Evolutionary conservation across 176 grass and related monocot species (phyloP).

Genomic region (Triticum dicoccoides): DNA sequence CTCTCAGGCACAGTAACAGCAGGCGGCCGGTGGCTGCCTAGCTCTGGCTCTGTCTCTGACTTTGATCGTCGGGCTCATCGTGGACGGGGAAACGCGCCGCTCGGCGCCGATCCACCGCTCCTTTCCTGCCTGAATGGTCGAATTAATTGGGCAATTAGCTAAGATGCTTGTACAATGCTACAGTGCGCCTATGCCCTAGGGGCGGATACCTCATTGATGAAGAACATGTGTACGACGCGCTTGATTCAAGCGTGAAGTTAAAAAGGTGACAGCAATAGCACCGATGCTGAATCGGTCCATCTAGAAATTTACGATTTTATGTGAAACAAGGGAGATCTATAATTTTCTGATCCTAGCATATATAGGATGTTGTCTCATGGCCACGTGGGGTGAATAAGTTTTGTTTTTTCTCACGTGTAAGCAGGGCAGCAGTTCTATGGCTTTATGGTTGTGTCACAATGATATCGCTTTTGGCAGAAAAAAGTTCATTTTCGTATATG

Average conservation of each 20-base stretch:
- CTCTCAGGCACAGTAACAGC: constrained; percentile 10
- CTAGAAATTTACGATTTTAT: neutral
- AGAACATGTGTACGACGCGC: constrained; percentile 12
- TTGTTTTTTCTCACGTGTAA: too few relatives aligned
- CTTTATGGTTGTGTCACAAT: too few relatives aligned
- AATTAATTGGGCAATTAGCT: neutral
- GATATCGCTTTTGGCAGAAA: too few relatives aligned
- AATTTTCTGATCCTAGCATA: neutral
- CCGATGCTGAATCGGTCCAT: neutral
- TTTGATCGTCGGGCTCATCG: neutral
- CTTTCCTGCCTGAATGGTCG: constrained; percentile 1
- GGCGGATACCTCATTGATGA: constrained; percentile 1
- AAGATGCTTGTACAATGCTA: constrained; percentile 2
- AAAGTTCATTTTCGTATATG: too few relatives aligned
- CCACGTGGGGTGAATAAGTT: too few relatives aligned
- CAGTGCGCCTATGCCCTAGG: constrained; percentile 25
- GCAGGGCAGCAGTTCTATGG: too few relatives aligned
- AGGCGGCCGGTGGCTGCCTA: neutral
- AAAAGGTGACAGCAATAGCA: neutral
- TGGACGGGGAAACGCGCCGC: neutral
- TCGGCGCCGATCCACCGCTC: neutral
- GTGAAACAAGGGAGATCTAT: neutral
- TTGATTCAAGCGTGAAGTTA: neutral
- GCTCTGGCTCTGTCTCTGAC: neutral
- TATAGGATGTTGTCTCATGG: neutral